phyloP scores from a whole-genome alignment of 2,329 filamentous ascomycete genomes.

The Beauveria bassiana region DNA sequence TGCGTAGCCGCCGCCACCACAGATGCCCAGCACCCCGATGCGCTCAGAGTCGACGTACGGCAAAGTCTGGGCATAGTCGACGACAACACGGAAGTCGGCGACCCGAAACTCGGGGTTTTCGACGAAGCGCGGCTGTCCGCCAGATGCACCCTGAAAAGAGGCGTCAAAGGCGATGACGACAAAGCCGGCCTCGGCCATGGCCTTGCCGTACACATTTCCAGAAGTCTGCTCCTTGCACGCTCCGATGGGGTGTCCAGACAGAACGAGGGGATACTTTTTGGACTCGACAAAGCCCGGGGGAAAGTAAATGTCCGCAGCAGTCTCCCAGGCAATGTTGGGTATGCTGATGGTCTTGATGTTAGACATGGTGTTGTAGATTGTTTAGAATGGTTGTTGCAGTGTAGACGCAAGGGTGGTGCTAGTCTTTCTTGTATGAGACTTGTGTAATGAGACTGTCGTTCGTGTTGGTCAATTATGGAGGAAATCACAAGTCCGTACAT shows the following conservation, averaged over 20 bases:
- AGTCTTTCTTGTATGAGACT: neutral
- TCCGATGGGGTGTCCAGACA: slow-evolving; percentile 23
- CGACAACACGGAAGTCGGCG: slow-evolving; percentile 25
- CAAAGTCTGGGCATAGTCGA: slow-evolving; percentile 23
- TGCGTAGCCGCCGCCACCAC: slow-evolving; percentile 28
- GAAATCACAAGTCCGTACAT: neutral
- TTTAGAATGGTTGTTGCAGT: neutral
- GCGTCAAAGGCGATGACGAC: slow-evolving; percentile 23
- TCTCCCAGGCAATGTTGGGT: slow-evolving; percentile 6
- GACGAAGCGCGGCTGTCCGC: slow-evolving; percentile 24
- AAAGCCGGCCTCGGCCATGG: slow-evolving; percentile 24
- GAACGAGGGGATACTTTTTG: slow-evolving; percentile 13
- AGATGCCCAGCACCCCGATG: slow-evolving; percentile 32
- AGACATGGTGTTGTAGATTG: neutral
- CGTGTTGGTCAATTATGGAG: neutral
- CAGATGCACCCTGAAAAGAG: slow-evolving; percentile 27
- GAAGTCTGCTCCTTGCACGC: slow-evolving; percentile 29
- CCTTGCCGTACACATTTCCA: slow-evolving; percentile 22
- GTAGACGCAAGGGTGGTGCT: neutral
- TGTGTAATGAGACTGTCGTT: neutral
- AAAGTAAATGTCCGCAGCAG: neutral
- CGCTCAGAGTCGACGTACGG: slow-evolving; percentile 22
- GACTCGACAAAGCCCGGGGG: neutral
- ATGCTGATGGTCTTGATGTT: neutral
- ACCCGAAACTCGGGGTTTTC: slow-evolving; percentile 29